A percentile compares a stretch with the other conserved stretches of the same genome.
phyloP scores from a whole-genome alignment of 148 eudicot genomes.

The Persicaria tinctoria region DNA sequence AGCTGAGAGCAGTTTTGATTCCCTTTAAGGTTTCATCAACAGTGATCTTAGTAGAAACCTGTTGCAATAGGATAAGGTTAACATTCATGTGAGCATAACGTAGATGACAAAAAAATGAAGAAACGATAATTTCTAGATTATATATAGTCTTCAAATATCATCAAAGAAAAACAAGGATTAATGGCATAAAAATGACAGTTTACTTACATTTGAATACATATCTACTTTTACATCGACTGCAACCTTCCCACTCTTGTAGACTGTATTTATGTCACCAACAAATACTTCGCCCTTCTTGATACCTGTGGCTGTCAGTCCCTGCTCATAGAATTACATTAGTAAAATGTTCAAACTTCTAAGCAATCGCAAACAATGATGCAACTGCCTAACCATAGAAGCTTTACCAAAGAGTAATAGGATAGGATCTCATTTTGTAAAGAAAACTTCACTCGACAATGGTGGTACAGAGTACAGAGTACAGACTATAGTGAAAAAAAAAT shows the following conservation, averaged over 20 bases:
- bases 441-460: neutral
- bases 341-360: neutral
- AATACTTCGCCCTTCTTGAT: constrained; percentile 65
- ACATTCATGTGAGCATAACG: neutral
- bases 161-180: neutral
- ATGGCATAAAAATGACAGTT: neutral
- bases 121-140: neutral
- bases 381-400: neutral
- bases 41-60: constrained; percentile 79
- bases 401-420: constrained; percentile 1
- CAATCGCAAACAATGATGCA: neutral
- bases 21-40: constrained; percentile 48
- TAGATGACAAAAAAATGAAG: neutral
- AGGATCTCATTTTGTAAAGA: neutral
- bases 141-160: neutral
- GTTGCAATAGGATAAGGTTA: constrained; percentile 13
- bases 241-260: constrained; percentile 61
- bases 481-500: no score
- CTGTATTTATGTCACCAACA: constrained; percentile 73
- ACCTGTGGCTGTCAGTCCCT: constrained; percentile 90
- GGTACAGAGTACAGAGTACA: neutral
- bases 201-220: constrained; percentile 72
- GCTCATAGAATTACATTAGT: constrained; percentile 10
- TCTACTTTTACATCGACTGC: constrained; percentile 82
- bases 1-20: constrained; percentile 66